phyloP scores from a whole-genome alignment of 768 basidiomycete genomes.

The Clathrus columnatus region DNA sequence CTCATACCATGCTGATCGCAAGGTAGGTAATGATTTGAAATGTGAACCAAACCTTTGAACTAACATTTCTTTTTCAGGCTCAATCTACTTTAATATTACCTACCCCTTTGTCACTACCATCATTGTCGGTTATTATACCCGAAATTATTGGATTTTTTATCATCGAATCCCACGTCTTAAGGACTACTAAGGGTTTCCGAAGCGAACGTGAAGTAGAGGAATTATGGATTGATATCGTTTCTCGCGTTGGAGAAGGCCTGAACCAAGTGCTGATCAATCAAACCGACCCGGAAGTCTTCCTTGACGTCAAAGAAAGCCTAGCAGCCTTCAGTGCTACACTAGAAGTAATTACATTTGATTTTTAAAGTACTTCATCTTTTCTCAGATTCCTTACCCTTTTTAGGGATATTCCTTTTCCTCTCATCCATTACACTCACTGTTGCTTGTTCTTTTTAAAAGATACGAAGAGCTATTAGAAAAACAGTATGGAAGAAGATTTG shows the following conservation, averaged over 20 bases:
- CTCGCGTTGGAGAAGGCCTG: slow-evolving; percentile 63
- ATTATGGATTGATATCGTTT: slow-evolving; percentile 83
- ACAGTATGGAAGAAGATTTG: slow-evolving; percentile 76
- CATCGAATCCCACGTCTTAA: slow-evolving; percentile 86
- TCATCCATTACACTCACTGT: slow-evolving; percentile 69
- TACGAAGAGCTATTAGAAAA: slow-evolving; percentile 75
- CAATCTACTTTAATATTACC: slow-evolving; percentile 96
- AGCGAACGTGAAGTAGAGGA: slow-evolving; percentile 87
- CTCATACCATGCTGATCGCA: slow-evolving; percentile 95
- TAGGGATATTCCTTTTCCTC: slow-evolving; percentile 86
- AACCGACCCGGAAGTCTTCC: slow-evolving; percentile 71
- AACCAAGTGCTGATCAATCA: slow-evolving; percentile 64
- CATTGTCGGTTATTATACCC: slow-evolving; percentile 72
- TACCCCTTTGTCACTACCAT: slow-evolving; percentile 50
- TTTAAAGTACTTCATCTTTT: background rate
- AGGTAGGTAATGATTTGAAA: slow-evolving; percentile 36
- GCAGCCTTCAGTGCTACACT: slow-evolving; percentile 85
- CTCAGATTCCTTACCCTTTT: slow-evolving; percentile 5
- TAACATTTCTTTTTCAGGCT: slow-evolving; percentile 43
- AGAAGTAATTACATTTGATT: slow-evolving; percentile 48
- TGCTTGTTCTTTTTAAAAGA: slow-evolving; percentile 84
- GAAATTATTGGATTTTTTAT: slow-evolving; percentile 98
- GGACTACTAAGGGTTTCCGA: slow-evolving; percentile 84
- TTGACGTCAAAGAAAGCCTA: slow-evolving; percentile 76
- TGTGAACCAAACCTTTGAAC: background rate